Percentiles rank a stretch among this genome's conserved stretches.
Evolutionary conservation across 2,329 filamentous ascomycete genomes (phyloP).

Genomic region (Sporothrix variecibatus): DNA sequence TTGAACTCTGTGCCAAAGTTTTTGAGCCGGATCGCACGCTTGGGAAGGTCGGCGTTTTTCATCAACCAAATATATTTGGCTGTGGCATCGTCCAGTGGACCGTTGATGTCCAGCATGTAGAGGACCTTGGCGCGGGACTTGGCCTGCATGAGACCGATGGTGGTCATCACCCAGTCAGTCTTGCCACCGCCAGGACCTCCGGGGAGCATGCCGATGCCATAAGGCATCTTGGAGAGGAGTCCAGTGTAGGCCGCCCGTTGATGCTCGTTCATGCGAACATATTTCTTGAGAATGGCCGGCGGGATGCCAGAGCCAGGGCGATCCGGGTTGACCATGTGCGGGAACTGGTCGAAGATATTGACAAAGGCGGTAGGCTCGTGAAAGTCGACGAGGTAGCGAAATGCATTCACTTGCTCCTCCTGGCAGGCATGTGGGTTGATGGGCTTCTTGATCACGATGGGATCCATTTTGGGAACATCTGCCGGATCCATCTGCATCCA

Average conservation of each 20-base stretch:
- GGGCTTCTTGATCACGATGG: background rate
- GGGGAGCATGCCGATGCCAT: slow-evolving; percentile 48
- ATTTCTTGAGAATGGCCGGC: slow-evolving; percentile 30
- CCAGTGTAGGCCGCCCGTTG: slow-evolving; percentile 42
- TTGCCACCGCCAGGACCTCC: slow-evolving; percentile 53
- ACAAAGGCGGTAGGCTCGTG: slow-evolving; percentile 28
- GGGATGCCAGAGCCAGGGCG: slow-evolving; percentile 27
- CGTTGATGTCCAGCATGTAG: slow-evolving; percentile 52
- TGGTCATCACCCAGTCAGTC: slow-evolving; percentile 49
- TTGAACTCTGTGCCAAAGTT: slow-evolving; percentile 32
- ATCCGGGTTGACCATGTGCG: slow-evolving; percentile 32
- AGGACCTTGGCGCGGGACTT: slow-evolving; percentile 41
- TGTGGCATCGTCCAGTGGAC: slow-evolving; percentile 49
- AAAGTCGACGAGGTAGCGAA: slow-evolving; percentile 33
- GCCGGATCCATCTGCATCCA: slow-evolving; percentile 4
- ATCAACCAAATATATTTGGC: slow-evolving; percentile 45
- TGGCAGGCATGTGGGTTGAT: slow-evolving; percentile 22
- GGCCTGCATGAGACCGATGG: slow-evolving; percentile 41
- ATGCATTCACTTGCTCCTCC: slow-evolving; percentile 31
- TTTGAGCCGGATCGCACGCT: slow-evolving; percentile 31
- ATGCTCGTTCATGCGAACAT: slow-evolving; percentile 42
- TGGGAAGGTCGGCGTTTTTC: slow-evolving; percentile 39
- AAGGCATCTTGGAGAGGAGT: slow-evolving; percentile 43
- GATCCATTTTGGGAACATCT: background rate
- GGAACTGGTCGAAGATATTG: slow-evolving; percentile 33